Evolutionary conservation across 441 rosid species (phyloP).

Genomic region (Syzygium malaccense): DNA sequence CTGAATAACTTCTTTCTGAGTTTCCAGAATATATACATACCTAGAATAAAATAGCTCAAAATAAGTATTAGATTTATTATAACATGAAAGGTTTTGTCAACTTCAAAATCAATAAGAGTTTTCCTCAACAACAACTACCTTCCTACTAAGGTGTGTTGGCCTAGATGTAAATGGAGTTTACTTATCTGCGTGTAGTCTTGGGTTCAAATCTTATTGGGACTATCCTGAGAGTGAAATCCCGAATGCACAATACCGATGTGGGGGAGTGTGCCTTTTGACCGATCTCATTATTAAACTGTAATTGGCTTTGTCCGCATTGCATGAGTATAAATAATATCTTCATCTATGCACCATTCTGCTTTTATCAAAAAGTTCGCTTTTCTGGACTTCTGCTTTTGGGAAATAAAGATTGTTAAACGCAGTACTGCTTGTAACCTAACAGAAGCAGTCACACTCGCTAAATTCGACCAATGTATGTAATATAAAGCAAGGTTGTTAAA

Average conservation of each 20-base stretch:
- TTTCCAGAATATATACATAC: no score
- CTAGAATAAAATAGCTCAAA: no score
- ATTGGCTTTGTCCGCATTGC: not conserved
- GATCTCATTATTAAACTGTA: no score
- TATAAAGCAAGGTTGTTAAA: not conserved
- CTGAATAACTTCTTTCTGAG: no score
- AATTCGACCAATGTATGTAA: not conserved
- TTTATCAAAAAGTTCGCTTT: not conserved
- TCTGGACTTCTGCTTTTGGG: not conserved
- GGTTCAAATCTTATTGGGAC: not conserved
- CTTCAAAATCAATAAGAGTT: no score
- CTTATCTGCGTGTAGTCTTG: not conserved
- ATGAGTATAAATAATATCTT: not conserved
- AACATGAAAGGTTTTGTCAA: no score
- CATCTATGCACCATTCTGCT: not conserved
- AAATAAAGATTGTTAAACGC: not conserved
- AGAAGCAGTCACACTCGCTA: not conserved
- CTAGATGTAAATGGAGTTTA: not conserved
- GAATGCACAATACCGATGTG: not conserved
- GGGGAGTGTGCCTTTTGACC: not conserved
- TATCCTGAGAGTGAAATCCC: not conserved
- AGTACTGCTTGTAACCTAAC: not conserved
- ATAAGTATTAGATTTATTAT: no score
- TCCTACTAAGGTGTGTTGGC: not conserved
- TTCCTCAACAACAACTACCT: no score